Evolutionary conservation across 2,329 filamentous ascomycete species (phyloP), one percentile per base, ranked within the genome.

Genomic region (Xylariaceae sp.): DNA sequence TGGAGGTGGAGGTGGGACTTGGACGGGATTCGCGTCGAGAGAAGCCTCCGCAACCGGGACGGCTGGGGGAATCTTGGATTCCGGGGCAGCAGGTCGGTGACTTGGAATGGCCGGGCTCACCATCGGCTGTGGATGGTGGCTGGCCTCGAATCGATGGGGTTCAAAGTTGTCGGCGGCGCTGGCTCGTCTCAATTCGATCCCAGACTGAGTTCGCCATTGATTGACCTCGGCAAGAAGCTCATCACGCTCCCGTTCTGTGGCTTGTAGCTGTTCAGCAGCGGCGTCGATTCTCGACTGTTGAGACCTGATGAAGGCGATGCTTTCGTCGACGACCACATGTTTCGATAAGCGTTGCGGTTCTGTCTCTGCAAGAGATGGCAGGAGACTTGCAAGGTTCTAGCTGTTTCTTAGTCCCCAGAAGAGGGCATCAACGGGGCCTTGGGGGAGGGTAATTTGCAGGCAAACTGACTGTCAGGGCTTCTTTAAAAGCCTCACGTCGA

Each of bases 401-500:
- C 28, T 3, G 15, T 26, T 19, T 22, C 29, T 22, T 41, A 35
- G 37, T 19, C 28, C 47, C 45, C 38, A 44, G 38, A 33, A 42
- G 19, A 42, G 28, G 18, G 15, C 19, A 36, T 40, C 33, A n/a
- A 12, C 19, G 38, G 16, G 17, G n/a, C 29, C n/a, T 22, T 34
- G 41, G 18, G 11, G 28, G 4, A 24, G 24, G 22, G n/a, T n/a
- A n/a, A n/a, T n/a, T n/a, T n/a, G n/a, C n/a, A 26, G 6, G 22
- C 22, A 26, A 26, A 26, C 22, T 45, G 22, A 65, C 66, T 32
- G 53, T 61, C 15, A 69, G 42, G 2, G 61, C 54, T 32, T 65
- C 61, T 38, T 64, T 65, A 50, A 68, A 69, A 1, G 65, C 61
- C 45, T 68, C 65, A n/a, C 66, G 58, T 12, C 66, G 62, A 3